Conservation (phyloP, 805 yeast species). For the Suhomyces faveliae region DNA sequence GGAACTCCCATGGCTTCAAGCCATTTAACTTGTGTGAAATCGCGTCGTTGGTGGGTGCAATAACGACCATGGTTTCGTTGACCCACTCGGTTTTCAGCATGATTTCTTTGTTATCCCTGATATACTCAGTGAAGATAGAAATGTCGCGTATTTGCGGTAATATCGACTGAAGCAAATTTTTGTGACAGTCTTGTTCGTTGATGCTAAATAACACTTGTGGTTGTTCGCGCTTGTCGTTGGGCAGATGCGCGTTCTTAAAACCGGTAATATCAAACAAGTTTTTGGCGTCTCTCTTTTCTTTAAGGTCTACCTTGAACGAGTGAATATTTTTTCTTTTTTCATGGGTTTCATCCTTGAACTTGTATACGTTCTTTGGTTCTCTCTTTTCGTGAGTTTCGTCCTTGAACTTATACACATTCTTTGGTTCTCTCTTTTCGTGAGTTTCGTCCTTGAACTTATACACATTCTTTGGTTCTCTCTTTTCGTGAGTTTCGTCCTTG, state of each 20-base stretch:
- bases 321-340: slow-evolving; percentile 2
- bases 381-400: too few species aligned
- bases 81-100: slow-evolving; percentile 47
- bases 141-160: slow-evolving; percentile 41
- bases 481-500: too few species aligned
- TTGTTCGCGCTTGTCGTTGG: slow-evolving; percentile 8
- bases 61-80: slow-evolving; percentile 47
- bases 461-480: too few species aligned
- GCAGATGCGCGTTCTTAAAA: slow-evolving; percentile 4
- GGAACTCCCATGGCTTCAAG: slow-evolving; percentile 85
- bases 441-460: too few species aligned
- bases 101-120: slow-evolving; percentile 59
- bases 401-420: too few species aligned
- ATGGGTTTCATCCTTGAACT: too few species aligned
- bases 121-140: slow-evolving; percentile 64
- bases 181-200: slow-evolving; percentile 14
- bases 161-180: slow-evolving; percentile 31
- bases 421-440: too few species aligned
- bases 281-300: neutral
- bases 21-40: slow-evolving; percentile 38
- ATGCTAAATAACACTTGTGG: slow-evolving; percentile 14
- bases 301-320: neutral
- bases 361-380: too few species aligned
- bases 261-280: slow-evolving; percentile 5
- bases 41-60: slow-evolving; percentile 73